Conservation (phyloP, 495 filamentous ascomycete genomes). For the Neurospora terricola region DNA sequence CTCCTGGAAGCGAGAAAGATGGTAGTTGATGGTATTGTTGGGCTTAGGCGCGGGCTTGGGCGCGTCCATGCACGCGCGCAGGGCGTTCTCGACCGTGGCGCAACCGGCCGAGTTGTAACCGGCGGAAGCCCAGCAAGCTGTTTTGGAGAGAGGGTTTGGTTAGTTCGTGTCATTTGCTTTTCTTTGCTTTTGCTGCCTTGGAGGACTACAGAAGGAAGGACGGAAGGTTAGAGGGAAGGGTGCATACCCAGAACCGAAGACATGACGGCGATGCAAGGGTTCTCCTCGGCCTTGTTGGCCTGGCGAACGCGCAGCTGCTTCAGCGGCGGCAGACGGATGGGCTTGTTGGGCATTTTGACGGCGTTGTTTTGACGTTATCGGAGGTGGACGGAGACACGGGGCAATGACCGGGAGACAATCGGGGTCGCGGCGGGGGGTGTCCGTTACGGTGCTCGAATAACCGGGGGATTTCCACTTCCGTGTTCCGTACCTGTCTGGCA, state of each 20-base stretch:
- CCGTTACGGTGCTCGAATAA: background rate
- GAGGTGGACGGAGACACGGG: background rate
- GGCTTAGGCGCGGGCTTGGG: conserved; percentile 55
- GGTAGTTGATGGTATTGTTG: conserved; percentile 91
- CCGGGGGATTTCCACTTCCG: background rate
- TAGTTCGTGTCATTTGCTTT: background rate
- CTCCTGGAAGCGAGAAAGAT: conserved; percentile 76
- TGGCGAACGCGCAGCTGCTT: conserved; percentile 71
- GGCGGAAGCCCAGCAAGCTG: conserved; percentile 91
- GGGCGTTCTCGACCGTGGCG: conserved; percentile 63
- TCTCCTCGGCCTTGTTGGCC: conserved; percentile 63
- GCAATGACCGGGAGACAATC: conserved; percentile 3
- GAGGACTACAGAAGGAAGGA: too few relatives aligned
- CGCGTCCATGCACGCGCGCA: conserved; percentile 90
- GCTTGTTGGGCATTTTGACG: conserved; percentile 22
- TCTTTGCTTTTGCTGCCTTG: too few relatives aligned
- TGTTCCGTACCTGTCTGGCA: background rate
- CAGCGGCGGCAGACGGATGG: conserved; percentile 81
- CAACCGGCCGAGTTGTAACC: conserved; percentile 69
- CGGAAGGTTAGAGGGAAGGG: too few relatives aligned
- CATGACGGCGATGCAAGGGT: conserved; percentile 80
- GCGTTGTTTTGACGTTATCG: background rate
- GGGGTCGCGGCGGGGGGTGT: conserved; percentile 9
- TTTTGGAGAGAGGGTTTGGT: background rate
- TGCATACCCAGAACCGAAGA: conserved; percentile 73